A percentile compares a stretch with the other conserved stretches of the same genome.
Conservation (phyloP, 225 moss, liverwort and hornwort genomes). For the Bryoerythrophyllum caledonicum region DNA sequence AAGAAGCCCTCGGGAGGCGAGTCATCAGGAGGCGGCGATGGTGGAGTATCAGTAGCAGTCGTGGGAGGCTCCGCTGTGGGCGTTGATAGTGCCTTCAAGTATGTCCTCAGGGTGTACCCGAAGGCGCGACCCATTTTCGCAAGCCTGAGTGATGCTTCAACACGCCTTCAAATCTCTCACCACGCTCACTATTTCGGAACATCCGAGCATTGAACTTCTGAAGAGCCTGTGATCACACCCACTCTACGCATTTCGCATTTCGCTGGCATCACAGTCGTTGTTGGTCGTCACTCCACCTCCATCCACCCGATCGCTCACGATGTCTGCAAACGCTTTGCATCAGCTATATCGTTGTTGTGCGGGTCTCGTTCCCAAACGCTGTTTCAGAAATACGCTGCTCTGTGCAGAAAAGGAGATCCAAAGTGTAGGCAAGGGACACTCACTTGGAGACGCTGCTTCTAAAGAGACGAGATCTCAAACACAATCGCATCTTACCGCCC, state of each 20-base stretch:
- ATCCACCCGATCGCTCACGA: constrained; percentile 1
- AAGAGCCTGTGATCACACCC: not conserved
- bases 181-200: constrained; percentile 2
- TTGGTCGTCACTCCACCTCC: constrained; percentile 22
- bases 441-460: constrained; percentile 9
- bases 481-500: not conserved
- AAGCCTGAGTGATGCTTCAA: not conserved
- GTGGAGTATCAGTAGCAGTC: not conserved
- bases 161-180: not conserved
- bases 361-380: not conserved
- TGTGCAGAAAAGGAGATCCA: not conserved
- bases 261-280: constrained; percentile 3
- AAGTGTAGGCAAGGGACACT: not conserved
- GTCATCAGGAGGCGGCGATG: constrained; percentile 13
- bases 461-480: not conserved
- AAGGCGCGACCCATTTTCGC: constrained; percentile 32
- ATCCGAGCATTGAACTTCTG: constrained; percentile 7
- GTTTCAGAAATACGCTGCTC: not conserved
- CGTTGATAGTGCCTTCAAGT: not conserved
- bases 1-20: not conserved
- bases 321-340: not conserved
- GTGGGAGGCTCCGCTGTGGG: constrained; percentile 7
- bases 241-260: not conserved
- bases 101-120: not conserved
- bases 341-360: not conserved